Evolutionary conservation across 352 stramenopile species (phyloP), one percentile per base, ranked within the genome.

Genomic region (Saprolegnia parasitica): DNA sequence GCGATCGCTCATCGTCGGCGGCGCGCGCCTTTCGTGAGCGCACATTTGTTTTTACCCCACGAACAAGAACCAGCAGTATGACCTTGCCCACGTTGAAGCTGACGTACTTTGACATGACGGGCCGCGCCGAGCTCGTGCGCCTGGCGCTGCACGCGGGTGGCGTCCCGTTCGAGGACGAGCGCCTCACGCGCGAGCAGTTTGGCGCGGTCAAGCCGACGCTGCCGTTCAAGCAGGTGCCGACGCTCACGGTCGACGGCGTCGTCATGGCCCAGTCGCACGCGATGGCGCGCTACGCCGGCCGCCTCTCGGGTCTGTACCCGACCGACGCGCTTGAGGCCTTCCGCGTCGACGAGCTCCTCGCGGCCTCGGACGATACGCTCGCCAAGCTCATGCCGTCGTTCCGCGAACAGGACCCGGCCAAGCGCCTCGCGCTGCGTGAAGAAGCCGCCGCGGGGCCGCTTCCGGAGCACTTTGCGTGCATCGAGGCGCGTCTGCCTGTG

Each of bases 231-330:
- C 77, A 85, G 21, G 5, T 88, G 39, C 76, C 83, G 0, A 71
- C 83, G 39, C 56, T 83, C 18, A 78, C 87, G 45, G 67, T 91
- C 15, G 73, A 88, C 49, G 80, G 76, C 64, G 56, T 56, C 9
- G 57, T 56, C 23, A 70, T 78, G 46, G 60, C 40, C 18, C 84
- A 91, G 74, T 88, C 79, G 29, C 78, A 73, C 26, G 77, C 81
- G 0, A 84, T 92, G 39, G 64, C 91, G 10, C 78, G 85, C 26
- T 91, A 88, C 45, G 83, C 77, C 16, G 86, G 84, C 5, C 86
- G 67, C 0, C 62, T 89, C 11, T 45, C 72, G 0, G 76, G 75
- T 0, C 67, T 88, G 20, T 86, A 89, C 60, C 77, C 77, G n/a
- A 68, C 73, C 0, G 73, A 79, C 0, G 65, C 80, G 8, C 21